These are phyloP conservation scores for Phoenix dactylifera DNA, from an alignment of 176 grass and related monocot species.

Conservation along the genomic window DNA sequence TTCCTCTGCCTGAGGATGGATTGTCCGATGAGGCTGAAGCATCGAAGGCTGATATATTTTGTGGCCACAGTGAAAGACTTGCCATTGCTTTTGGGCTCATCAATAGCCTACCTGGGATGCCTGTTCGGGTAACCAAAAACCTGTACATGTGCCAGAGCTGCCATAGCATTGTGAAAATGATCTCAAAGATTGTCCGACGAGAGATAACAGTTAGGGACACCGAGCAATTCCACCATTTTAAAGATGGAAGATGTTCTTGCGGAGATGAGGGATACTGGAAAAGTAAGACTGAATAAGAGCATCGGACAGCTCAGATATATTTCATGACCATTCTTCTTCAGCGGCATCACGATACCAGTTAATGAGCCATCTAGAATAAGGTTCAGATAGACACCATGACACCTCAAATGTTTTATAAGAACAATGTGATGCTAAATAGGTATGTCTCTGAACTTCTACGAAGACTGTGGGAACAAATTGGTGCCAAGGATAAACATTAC, in stretches of 20 bases:
- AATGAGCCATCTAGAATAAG: too few relatives aligned
- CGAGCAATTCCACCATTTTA: slow-evolving; percentile 77
- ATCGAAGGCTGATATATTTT: slow-evolving; percentile 67
- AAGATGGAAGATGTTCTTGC: slow-evolving; percentile 73
- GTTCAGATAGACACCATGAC: too few relatives aligned
- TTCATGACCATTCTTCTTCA: too few relatives aligned
- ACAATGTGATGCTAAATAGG: too few relatives aligned
- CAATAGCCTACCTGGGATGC: slow-evolving; percentile 69
- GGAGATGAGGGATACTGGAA: slow-evolving; percentile 34
- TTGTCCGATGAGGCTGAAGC: slow-evolving; percentile 38
- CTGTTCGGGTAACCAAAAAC: slow-evolving; percentile 81
- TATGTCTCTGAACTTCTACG: too few relatives aligned
- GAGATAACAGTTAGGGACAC: slow-evolving; percentile 81
- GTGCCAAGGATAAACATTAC: too few relatives aligned
- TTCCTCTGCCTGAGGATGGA: slow-evolving; percentile 29
- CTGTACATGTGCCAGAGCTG: slow-evolving; percentile 75
- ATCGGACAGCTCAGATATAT: too few relatives aligned
- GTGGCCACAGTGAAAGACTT: slow-evolving; percentile 83
- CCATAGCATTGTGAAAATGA: slow-evolving; percentile 50
- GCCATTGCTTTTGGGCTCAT: slow-evolving; percentile 90
- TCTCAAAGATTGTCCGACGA: slow-evolving; percentile 61
- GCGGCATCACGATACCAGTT: too few relatives aligned
- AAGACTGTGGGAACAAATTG: too few relatives aligned
- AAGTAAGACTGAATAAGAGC: too few relatives aligned
- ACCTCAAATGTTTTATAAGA: too few relatives aligned